A percentile compares a stretch with the other conserved stretches of the same genome.
Conservation (phyloP, 805 yeast species). For the Hanseniaspora mollemarum region DNA sequence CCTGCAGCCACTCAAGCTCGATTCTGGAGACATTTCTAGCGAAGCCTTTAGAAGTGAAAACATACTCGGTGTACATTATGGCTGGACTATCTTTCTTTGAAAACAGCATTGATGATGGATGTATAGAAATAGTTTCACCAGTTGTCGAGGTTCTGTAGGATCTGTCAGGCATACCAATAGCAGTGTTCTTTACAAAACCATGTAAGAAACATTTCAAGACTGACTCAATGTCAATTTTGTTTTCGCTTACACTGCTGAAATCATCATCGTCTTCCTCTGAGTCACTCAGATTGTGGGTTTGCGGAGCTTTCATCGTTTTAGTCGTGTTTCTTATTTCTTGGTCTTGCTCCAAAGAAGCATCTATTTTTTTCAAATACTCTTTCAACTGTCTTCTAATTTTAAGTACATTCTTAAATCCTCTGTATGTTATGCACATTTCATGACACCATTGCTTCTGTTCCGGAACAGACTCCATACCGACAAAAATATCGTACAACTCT, state of each 20-base stretch:
- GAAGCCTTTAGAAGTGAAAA: conserved; percentile 83
- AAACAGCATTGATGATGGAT: conserved; percentile 80
- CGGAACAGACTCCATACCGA: conserved; percentile 33
- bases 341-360: conserved; percentile 21
- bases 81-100: conserved; percentile 67
- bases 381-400: conserved; percentile 65
- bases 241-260: conserved; percentile 26
- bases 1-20: conserved; percentile 76
- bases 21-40: conserved; percentile 80
- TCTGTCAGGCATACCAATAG: conserved; percentile 89
- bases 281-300: no score
- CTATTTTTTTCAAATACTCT: conserved; percentile 44
- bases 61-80: conserved; percentile 88
- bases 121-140: conserved; percentile 77
- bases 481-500: conserved; percentile 55
- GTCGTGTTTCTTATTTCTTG: conserved; percentile 20
- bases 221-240: conserved; percentile 39
- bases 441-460: conserved; percentile 77
- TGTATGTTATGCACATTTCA: conserved; percentile 59
- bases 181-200: conserved; percentile 82
- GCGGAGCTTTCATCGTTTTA: background rate
- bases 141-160: conserved; percentile 75
- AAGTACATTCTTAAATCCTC: conserved; percentile 68
- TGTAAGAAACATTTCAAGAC: conserved; percentile 67
- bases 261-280: conserved; percentile 24